phyloP scores from a whole-genome alignment of 2,329 filamentous ascomycete species.

The Septoria petroselini region DNA sequence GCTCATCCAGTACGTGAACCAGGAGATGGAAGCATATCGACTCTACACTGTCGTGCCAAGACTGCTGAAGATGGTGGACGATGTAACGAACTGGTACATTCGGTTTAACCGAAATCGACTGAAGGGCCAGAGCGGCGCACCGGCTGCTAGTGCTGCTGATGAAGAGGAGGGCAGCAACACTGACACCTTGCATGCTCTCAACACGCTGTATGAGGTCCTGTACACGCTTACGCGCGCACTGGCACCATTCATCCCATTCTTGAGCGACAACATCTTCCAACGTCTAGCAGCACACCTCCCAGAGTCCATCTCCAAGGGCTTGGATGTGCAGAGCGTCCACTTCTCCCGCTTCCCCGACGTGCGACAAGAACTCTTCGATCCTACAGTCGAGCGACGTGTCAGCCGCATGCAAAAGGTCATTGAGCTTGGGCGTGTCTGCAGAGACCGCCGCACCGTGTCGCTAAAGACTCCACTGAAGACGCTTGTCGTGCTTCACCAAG shows the following conservation, averaged over 20 bases:
- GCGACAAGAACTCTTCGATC: constrained; percentile 81
- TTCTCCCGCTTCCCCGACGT: constrained; percentile 90
- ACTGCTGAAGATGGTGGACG: constrained; percentile 71
- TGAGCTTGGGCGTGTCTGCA: constrained; percentile 78
- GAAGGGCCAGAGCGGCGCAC: constrained; percentile 59
- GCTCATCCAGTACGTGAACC: constrained; percentile 83
- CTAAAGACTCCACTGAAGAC: constrained; percentile 90
- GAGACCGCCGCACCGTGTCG: constrained; percentile 79
- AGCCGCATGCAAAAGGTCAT: constrained; percentile 93
- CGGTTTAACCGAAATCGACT: constrained; percentile 86
- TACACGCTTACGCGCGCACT: constrained; percentile 84
- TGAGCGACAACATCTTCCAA: constrained; percentile 91
- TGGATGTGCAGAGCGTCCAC: constrained; percentile 83
- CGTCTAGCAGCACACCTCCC: constrained; percentile 80
- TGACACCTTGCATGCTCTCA: constrained; percentile 85
- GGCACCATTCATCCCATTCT: constrained; percentile 92
- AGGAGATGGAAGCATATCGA: constrained; percentile 76
- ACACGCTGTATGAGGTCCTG: constrained; percentile 89
- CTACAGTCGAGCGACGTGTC: constrained; percentile 79
- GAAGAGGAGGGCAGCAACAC: constrained; percentile 68
- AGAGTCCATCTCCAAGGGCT: constrained; percentile 58
- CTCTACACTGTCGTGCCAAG: constrained; percentile 86
- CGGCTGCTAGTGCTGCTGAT: constrained; percentile 22
- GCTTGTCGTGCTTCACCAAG: constrained; percentile 81
- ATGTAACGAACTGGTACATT: constrained; percentile 99